Evolutionary conservation across 495 filamentous ascomycete species (phyloP), one percentile per base, ranked within the genome.

Genomic region (Pseudevernia furfuracea): DNA sequence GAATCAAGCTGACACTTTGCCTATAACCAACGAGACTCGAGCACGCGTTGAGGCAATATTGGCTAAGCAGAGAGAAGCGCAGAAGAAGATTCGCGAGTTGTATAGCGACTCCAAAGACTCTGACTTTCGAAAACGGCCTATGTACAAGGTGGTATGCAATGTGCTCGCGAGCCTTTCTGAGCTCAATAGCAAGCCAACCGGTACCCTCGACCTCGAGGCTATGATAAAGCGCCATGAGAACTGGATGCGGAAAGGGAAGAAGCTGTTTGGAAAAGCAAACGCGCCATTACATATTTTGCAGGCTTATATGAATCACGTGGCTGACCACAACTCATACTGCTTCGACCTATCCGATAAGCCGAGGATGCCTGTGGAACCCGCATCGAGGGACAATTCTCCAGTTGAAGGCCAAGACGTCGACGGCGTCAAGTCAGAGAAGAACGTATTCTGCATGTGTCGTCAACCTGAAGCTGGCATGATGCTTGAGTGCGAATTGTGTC

Each of bases 231-330:
- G 90, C 17, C 94, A 99, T 68, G 94, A 97, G 70, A 95, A 99
- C 73, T 99, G 94, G 94, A 99, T 99, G 94, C 80, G 94, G 49
- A 90, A 92, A 69, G 94, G 94, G 37, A 99, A 99, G 77, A 97
- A 97, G 76, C 78, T 99, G 0, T 99, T 99, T 69, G 95, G 95
- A 44, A 99, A 99, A 75, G 92, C 95, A 4, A 99, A 99, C 73
- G 94, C 94, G 5, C 94, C 94, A 15, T 75, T 99, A 37, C 94
- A 97, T 71, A 99, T 99, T 66, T 77, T 99, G 34, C 89, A 89
- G 65, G 85, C 84, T 32, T 92, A 99, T 69, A 96, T 99, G 92
- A 88, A 92, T 60, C 90, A 92, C 72, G 95, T 97, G 6, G 84
- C 89, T 28, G 87, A 89, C 55, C 87, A 91, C 38, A 99, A 99